Evolutionary conservation across 139 green algal species (phyloP).

Genomic region (Edaphochlamys debaryana): DNA sequence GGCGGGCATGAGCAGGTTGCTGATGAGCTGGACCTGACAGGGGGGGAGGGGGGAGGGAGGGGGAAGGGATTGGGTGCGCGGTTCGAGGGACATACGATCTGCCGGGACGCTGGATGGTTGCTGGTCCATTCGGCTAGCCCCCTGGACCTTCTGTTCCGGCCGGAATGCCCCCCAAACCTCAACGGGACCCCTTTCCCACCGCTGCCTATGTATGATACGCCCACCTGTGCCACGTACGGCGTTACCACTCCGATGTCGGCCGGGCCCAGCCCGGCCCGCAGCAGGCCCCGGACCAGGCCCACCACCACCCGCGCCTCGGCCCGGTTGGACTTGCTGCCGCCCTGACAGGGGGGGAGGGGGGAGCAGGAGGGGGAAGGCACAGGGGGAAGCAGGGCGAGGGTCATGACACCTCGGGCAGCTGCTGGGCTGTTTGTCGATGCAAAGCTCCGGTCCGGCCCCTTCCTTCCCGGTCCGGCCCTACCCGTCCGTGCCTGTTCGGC

Average conservation of each 20-base stretch:
- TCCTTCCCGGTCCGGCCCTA: too few relatives aligned
- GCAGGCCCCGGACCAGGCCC: slow-evolving; percentile 62
- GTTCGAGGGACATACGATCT: too few relatives aligned
- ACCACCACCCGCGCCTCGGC: slow-evolving; percentile 68
- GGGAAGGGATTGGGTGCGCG: background rate
- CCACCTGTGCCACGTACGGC: slow-evolving; percentile 82
- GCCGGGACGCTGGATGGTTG: too few relatives aligned
- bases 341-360: background rate
- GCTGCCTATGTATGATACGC: background rate
- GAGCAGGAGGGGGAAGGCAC: too few relatives aligned
- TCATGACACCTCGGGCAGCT: too few relatives aligned
- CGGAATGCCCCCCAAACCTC: background rate
- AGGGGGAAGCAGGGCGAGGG: too few relatives aligned
- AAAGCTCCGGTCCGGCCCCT: too few relatives aligned
- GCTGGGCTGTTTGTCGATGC: too few relatives aligned
- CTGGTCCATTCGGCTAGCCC: too few relatives aligned
- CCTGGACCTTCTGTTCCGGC: too few relatives aligned
- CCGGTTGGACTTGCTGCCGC: slow-evolving; percentile 65
- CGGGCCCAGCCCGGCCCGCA: slow-evolving; percentile 54
- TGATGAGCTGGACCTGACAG: slow-evolving; percentile 39
- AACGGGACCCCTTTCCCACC: background rate
- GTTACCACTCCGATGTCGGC: slow-evolving; percentile 83
- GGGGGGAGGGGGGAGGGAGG: background rate
- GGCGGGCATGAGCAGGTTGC: background rate
- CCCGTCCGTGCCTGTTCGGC: too few relatives aligned